Base-by-base conservation (phyloP, 345 rosid genomes). In the Gossypium anomalum region DNA sequence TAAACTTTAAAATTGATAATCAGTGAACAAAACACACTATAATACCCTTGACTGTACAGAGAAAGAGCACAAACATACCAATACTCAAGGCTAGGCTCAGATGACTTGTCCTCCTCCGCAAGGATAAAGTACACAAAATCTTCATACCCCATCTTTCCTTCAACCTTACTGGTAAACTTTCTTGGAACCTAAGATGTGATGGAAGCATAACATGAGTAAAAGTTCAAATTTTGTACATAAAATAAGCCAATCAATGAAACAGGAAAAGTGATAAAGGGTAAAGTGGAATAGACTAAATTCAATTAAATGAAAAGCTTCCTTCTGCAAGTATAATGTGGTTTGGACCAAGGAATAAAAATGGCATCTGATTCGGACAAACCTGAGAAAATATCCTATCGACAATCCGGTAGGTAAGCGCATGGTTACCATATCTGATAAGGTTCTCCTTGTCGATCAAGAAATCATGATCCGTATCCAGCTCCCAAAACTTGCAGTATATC, bases 401-500 rank as follows among this genome's bases (percentile, higher is more conserved):
- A 85, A 94, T 92, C 81, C 97, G 87, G 79, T 92, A 94, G 72
- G 98, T 94, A 78, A 94, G 97, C 16, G 97, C 98, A 85, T 94
- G 97, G 81, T 92, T 94, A 73, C 98, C 94, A 83, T 94, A 94
- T 88, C 93, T 86, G 80, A 94, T 88, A 53, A 94, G 97, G 87
- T 94, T 94, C 85, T 94, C 98, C 85, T 92, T 90, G 87, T 94
- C 97, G n/a, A 92, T 94, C 82, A 90, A 85, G 84, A 94, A 94
- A 88, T 94, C 98, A 77, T 94, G 97, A 80, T 94, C 98, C n/a
- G 91, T 87, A 81, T 94, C 98, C 74, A 94, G 87, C 89, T 94
- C 98, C 98, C 98, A 94, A 76, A 92, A 94, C 84, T 92, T 94
- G 94, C 98, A 94, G 90, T 94, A 94, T 82, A 94, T 92, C 67